These are phyloP conservation scores for Mycena olivaceomarginata DNA, from an alignment of 768 basidiomycete species.

Conservation along the genomic window DNA sequence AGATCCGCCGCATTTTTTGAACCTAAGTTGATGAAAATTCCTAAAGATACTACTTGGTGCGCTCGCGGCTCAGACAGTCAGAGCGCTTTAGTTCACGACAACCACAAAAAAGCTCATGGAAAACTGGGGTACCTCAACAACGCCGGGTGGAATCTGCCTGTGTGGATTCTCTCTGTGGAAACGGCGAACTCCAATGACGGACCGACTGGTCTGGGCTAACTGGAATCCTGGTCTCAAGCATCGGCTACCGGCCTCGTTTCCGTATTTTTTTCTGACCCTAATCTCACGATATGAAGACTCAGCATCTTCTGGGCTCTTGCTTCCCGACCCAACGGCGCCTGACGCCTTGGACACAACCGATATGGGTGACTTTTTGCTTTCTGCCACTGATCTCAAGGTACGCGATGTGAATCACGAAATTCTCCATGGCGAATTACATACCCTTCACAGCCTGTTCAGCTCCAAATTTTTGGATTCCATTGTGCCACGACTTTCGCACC, in stretches of 20 bases:
- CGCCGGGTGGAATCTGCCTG: background rate
- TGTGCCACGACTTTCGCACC: background rate
- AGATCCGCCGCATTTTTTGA: background rate
- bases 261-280: too few relatives aligned
- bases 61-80: too few relatives aligned
- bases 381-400: background rate
- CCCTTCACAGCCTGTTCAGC: background rate
- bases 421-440: conserved; percentile 8
- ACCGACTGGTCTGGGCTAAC: too few relatives aligned
- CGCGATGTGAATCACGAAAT: background rate
- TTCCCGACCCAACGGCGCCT: background rate
- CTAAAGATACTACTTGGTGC: too few relatives aligned
- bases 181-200: background rate
- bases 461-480: background rate
- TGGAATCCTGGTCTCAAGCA: too few relatives aligned
- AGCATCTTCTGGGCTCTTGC: background rate
- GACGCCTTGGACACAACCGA: background rate
- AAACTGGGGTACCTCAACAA: background rate
- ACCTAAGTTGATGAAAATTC: background rate
- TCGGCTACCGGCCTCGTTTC: too few relatives aligned
- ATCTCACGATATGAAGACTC: too few relatives aligned
- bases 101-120: background rate
- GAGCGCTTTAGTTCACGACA: background rate
- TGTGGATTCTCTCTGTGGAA: background rate
- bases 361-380: background rate